phyloP scores from a whole-genome alignment of 2,329 filamentous ascomycete species.

The Sclerotinia spermophila region DNA sequence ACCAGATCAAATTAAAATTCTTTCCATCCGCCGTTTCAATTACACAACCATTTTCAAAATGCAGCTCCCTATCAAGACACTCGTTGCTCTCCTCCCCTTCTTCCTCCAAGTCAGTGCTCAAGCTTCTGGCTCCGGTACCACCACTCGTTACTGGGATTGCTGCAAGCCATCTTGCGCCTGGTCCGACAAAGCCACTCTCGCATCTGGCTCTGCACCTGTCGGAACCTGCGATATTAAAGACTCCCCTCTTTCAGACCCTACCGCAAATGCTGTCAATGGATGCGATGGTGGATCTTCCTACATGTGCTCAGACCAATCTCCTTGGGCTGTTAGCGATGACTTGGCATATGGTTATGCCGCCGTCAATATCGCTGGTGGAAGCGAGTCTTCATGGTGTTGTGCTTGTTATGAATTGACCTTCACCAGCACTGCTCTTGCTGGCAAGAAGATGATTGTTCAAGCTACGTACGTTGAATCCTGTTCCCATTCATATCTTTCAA shows the following conservation, averaged over 20 bases:
- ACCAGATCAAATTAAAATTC: not conserved
- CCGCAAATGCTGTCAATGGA: conserved; percentile 43
- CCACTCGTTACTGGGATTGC: conserved; percentile 59
- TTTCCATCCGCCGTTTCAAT: not conserved
- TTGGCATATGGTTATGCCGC: conserved; percentile 62
- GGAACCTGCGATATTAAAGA: conserved; percentile 43
- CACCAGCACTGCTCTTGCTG: conserved; percentile 47
- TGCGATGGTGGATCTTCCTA: conserved; percentile 47
- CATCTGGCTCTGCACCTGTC: conserved; percentile 30
- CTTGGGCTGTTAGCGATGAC: conserved; percentile 57
- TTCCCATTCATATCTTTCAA: not conserved
- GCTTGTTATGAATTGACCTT: conserved; percentile 55
- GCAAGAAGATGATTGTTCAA: conserved; percentile 63
- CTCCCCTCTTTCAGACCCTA: conserved; percentile 49
- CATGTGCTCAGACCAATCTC: conserved; percentile 59
- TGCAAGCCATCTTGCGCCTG: conserved; percentile 67
- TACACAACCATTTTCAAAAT: conserved; percentile 17
- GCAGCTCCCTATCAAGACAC: conserved; percentile 20
- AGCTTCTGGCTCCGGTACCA: conserved; percentile 29
- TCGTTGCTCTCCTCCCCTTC: conserved; percentile 33
- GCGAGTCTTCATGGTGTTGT: conserved; percentile 61
- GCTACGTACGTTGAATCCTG: not conserved
- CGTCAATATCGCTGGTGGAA: conserved; percentile 47
- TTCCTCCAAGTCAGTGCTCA: conserved; percentile 28
- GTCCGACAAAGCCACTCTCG: conserved; percentile 53